Percentiles rank a stretch among this genome's conserved stretches.
Conservation (phyloP, 78 protist species). For the Dictyostelium capitatum region DNA sequence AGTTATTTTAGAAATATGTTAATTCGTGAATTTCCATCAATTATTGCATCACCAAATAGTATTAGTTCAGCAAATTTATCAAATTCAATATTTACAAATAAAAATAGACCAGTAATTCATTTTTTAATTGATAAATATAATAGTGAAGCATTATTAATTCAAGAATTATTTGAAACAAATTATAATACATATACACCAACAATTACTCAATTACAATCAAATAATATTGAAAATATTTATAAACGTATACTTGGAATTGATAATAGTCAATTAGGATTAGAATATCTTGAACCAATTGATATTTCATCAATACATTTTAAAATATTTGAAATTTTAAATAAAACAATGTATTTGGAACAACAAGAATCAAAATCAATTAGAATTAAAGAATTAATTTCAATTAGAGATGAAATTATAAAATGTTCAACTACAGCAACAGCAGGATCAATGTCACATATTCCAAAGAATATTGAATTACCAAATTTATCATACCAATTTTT, state of each 20-base stretch:
- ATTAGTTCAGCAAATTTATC: background rate
- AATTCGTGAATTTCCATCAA: constrained; percentile 41
- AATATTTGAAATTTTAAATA: constrained; percentile 51
- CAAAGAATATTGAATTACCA: constrained; percentile 44
- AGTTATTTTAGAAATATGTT: constrained; percentile 25
- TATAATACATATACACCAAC: constrained; percentile 10
- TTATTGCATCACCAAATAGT: background rate
- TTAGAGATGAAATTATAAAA: constrained; percentile 68
- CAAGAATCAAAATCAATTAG: constrained; percentile 26
- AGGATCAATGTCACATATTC: background rate
- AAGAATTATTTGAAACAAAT: constrained; percentile 56
- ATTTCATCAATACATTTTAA: constrained; percentile 31
- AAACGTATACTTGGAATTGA: constrained; percentile 62
- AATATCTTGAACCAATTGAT: constrained; percentile 34
- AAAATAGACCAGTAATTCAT: constrained; percentile 49
- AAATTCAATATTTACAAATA: background rate
- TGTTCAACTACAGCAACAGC: background rate
- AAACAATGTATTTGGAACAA: constrained; percentile 57
- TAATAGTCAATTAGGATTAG: constrained; percentile 48
- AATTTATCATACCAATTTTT: constrained; percentile 36
- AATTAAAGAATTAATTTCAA: constrained; percentile 41
- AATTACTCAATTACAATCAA: constrained; percentile 52
- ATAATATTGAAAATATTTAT: constrained; percentile 54
- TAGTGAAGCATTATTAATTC: constrained; percentile 49
- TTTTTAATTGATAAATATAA: constrained; percentile 64